Conservation (phyloP, 2,329 filamentous ascomycete genomes). For the Pseudopyrenochaeta lycopersici region DNA sequence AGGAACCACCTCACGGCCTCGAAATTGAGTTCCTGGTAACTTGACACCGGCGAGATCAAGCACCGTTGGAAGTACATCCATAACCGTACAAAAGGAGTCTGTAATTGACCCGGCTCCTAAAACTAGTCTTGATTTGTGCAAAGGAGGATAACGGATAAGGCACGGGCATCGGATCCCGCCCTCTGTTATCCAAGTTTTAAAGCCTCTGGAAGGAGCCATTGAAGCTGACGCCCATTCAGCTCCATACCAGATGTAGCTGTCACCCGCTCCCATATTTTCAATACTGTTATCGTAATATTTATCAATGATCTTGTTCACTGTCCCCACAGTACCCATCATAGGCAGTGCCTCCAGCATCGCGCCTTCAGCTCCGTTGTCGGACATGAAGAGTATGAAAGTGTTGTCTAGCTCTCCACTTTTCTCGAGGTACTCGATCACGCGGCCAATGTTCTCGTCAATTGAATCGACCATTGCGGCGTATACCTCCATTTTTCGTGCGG, state of each 20-base stretch:
- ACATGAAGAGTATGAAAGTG: slow-evolving; percentile 50
- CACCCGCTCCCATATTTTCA: slow-evolving; percentile 45
- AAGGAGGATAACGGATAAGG: slow-evolving; percentile 40
- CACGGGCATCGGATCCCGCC: slow-evolving; percentile 50
- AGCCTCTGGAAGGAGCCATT: slow-evolving; percentile 28
- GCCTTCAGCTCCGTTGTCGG: slow-evolving; percentile 51
- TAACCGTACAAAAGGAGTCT: slow-evolving; percentile 47
- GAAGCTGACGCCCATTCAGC: slow-evolving; percentile 43
- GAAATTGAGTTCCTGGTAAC: slow-evolving; percentile 39
- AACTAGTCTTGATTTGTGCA: not conserved
- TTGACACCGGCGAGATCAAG: slow-evolving; percentile 44
- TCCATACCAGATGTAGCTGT: slow-evolving; percentile 51
- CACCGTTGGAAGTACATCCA: slow-evolving; percentile 49
- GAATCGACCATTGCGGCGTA: slow-evolving; percentile 49
- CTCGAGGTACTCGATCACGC: slow-evolving; percentile 41
- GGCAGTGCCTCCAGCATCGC: slow-evolving; percentile 39
- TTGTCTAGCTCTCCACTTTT: slow-evolving; percentile 45
- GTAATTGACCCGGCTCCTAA: slow-evolving; percentile 31
- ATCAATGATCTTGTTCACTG: slow-evolving; percentile 34
- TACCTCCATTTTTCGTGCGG: slow-evolving; percentile 48
- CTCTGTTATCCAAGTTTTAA: slow-evolving; percentile 31
- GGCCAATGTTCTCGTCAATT: slow-evolving; percentile 46
- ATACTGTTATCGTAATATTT: slow-evolving; percentile 51
- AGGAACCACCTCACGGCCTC: slow-evolving; percentile 31
- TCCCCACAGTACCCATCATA: slow-evolving; percentile 42